These are phyloP conservation scores for Sistotremastrum suecicum DNA, from an alignment of 768 basidiomycete genomes.

Conservation along the genomic window DNA sequence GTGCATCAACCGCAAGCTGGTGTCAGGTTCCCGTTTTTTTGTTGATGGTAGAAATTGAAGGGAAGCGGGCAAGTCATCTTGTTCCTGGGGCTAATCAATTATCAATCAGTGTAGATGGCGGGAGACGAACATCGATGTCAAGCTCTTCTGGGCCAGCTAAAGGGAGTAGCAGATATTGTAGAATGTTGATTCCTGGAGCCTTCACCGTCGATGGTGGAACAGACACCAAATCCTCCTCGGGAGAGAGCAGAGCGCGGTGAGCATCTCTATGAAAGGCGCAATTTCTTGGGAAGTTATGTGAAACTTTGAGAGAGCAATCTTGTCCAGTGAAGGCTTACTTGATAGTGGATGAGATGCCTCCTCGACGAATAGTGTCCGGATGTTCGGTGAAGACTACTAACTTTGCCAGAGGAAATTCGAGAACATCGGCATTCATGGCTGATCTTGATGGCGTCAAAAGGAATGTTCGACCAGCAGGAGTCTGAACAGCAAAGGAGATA, in stretches of 20 bases:
- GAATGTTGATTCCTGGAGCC: constrained; percentile 69
- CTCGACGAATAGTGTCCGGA: constrained; percentile 68
- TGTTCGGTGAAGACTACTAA: constrained; percentile 85
- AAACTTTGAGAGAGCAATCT: neutral
- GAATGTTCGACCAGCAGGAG: constrained; percentile 61
- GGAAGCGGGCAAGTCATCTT: constrained; percentile 71
- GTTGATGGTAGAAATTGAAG: constrained; percentile 80
- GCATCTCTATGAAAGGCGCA: constrained; percentile 57
- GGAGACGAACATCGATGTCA: constrained; percentile 56
- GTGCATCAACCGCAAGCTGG: constrained; percentile 61
- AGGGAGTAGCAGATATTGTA: constrained; percentile 78
- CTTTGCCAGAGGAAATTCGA: constrained; percentile 76
- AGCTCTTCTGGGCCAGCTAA: constrained; percentile 93
- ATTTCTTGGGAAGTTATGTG: constrained; percentile 36
- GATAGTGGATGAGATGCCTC: constrained; percentile 75
- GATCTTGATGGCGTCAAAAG: constrained; percentile 56
- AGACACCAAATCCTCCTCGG: constrained; percentile 41
- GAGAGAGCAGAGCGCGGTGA: constrained; percentile 57
- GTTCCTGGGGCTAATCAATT: constrained; percentile 37
- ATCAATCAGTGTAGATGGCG: neutral
- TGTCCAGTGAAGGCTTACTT: constrained; percentile 39
- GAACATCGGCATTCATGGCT: constrained; percentile 26
- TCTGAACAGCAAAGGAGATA: constrained; percentile 26
- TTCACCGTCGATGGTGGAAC: constrained; percentile 41
- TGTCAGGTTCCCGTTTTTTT: constrained; percentile 73